phyloP scores from a whole-genome alignment of 2,329 filamentous ascomycete species.

The Fusarium aywerte region DNA sequence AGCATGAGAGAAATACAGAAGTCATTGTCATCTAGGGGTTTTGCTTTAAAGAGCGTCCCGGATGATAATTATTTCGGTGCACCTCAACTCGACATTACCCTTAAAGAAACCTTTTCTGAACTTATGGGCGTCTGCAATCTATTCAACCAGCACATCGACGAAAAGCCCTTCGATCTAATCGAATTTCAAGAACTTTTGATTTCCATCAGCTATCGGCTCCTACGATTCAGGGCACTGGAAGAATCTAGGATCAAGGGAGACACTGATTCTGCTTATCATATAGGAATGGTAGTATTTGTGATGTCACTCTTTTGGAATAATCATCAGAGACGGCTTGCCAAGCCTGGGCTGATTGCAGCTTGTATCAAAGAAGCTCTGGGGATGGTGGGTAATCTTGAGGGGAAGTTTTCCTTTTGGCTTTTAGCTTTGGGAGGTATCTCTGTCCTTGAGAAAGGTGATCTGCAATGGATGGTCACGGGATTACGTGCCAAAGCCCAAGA shows the following conservation, averaged over 20 bases:
- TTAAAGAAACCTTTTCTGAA: background rate
- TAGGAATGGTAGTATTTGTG: background rate
- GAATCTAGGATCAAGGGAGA: background rate
- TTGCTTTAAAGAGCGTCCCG: background rate
- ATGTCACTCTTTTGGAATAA: slow-evolving; percentile 6
- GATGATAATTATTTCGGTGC: fast-evolving
- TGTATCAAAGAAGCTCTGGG: background rate
- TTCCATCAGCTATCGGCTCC: background rate
- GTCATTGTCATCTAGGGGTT: fast-evolving
- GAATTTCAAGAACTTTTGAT: slow-evolving; percentile 8
- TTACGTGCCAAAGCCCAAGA: background rate
- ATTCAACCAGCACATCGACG: background rate
- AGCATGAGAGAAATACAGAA: background rate
- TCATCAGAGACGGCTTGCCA: background rate
- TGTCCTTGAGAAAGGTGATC: background rate
- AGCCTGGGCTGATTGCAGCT: background rate
- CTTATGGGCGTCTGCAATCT: background rate
- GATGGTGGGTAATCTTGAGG: fast-evolving
- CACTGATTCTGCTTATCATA: background rate
- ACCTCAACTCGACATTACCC: fast-evolving
- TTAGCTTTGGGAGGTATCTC: background rate
- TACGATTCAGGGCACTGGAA: background rate
- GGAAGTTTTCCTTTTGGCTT: background rate
- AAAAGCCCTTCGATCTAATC: background rate
- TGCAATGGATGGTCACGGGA: background rate